These are phyloP conservation scores for Talaromyces sp. DNA, from an alignment of 2,329 filamentous ascomycete genomes.

Conservation along the genomic window DNA sequence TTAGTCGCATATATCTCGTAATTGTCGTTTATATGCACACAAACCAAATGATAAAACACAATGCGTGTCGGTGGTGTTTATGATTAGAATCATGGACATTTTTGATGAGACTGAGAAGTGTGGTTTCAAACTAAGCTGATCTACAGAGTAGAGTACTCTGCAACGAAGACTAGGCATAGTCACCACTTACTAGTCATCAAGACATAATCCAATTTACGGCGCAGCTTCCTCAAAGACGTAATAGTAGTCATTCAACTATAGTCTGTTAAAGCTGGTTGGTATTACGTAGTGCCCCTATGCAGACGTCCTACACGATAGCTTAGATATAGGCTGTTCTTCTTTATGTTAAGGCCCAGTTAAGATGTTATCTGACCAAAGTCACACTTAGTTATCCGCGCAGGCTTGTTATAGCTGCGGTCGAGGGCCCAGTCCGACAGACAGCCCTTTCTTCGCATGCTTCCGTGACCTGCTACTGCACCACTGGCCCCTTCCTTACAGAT, in stretches of 20 bases:
- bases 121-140: background rate
- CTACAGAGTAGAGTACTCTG: background rate
- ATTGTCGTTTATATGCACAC: background rate
- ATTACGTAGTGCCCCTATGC: background rate
- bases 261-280: background rate
- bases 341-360: background rate
- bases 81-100: background rate
- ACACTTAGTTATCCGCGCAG: too few species aligned
- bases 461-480: too few species aligned
- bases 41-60: slow-evolving; percentile 3
- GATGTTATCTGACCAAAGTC: background rate
- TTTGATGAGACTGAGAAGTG: background rate
- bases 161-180: background rate
- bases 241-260: background rate
- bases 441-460: too few species aligned
- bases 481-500: background rate
- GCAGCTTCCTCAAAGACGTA: background rate
- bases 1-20: background rate
- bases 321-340: background rate
- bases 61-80: background rate
- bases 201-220: background rate
- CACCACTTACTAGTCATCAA: background rate
- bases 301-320: background rate
- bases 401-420: too few species aligned
- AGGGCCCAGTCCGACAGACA: too few species aligned